Evolutionary conservation across 2,329 filamentous ascomycete genomes (phyloP), one percentile per base, ranked within the genome.

Genomic region (Mycosphaerella sp.): DNA sequence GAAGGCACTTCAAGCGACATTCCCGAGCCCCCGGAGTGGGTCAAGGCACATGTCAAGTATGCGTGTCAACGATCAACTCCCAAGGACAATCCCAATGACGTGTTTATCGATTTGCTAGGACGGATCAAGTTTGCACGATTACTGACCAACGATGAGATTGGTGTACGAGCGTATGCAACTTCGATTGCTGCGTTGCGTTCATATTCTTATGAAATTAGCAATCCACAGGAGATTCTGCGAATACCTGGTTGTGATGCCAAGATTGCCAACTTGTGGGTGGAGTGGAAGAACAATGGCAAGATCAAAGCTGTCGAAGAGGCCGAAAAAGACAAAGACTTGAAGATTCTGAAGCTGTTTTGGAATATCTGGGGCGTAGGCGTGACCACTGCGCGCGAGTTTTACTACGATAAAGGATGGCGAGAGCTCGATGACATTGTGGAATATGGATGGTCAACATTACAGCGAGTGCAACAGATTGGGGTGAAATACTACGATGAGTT

Each of bases 401-500:
- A 91, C 69, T 81, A 79, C 62, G 79, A 81, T 12, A 83, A 82
- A 58, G 76, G 88, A 29, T 96, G 89, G 88, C 79, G 82, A 56
- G 86, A 93, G 56, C 75, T 95, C 0, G 89, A 96, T 64, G 91
- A 97, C 63, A 75, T 97, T 2, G 77, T 95, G 40, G 87, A 95
- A 64, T 80, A 83, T 63, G 90, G 87, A 9, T 97, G 92, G 92
- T 68, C 76, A 17, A 76, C 70, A 0, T 75, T 97, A 1, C 85
- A 79, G 0, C 82, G 90, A 10, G 86, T 89, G 1, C 92, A 96
- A 70, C 90, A 97, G 68, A 95, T 97, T 52, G 92, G 93, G 0
- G 76, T 96, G 43, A 97, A 97, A 68, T 96, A 84, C 71, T 95
- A 95, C 68, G 86, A 95, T 34, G 92, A 97, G 59, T 87, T 98